Conservation (phyloP, 2,329 filamentous ascomycete species). For the Paecilomyces sp. region DNA sequence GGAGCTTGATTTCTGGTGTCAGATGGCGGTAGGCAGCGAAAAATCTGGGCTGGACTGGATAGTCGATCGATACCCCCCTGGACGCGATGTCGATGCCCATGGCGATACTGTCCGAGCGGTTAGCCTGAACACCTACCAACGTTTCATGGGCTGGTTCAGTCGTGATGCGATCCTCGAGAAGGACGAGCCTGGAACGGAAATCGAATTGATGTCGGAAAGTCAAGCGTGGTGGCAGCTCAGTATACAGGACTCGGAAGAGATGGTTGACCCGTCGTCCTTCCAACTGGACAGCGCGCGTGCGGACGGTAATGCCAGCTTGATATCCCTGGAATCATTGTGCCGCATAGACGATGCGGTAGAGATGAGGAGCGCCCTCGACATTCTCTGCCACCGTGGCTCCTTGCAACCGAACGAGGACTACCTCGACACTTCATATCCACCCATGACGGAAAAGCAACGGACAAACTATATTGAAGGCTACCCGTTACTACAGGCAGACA, state of each 20-base stretch:
- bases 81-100: constrained; percentile 59
- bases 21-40: constrained; percentile 86
- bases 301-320: constrained; percentile 10
- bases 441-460: constrained; percentile 47
- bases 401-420: constrained; percentile 29
- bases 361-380: constrained; percentile 28
- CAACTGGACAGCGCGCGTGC: constrained; percentile 1
- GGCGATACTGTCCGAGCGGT: constrained; percentile 67
- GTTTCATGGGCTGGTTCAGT: constrained; percentile 69
- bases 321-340: constrained; percentile 20
- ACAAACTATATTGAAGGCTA: constrained; percentile 49
- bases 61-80: constrained; percentile 66
- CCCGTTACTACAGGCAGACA: constrained; percentile 47
- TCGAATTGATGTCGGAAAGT: constrained; percentile 57
- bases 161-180: constrained; percentile 49
- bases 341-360: constrained; percentile 24
- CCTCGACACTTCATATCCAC: constrained; percentile 59
- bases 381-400: constrained; percentile 22
- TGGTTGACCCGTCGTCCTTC: constrained; percentile 26
- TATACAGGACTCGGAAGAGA: constrained; percentile 50
- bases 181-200: constrained; percentile 42
- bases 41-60: constrained; percentile 89
- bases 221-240: constrained; percentile 64
- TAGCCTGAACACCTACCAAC: constrained; percentile 70
- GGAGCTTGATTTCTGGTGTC: constrained; percentile 94